Conservation (phyloP, 768 basidiomycete genomes). For the Lactarius akahatsu region DNA sequence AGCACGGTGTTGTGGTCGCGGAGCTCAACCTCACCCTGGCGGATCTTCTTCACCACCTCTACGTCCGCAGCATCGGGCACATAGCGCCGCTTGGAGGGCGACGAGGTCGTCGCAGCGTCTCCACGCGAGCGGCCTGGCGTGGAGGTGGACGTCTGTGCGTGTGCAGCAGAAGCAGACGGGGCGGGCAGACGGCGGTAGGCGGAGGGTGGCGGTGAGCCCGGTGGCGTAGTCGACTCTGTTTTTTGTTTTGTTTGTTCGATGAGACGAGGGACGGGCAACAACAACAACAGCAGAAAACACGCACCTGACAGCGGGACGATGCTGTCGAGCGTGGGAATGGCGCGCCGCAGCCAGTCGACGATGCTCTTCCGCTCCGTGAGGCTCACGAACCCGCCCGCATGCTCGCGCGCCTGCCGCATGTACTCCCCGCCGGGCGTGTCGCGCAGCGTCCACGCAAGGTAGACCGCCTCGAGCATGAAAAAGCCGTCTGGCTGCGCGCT, state of each 20-base stretch:
- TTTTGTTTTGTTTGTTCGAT: neutral
- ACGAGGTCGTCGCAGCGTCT: constrained; percentile 28
- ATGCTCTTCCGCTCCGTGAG: constrained; percentile 85
- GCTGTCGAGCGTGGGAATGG: constrained; percentile 47
- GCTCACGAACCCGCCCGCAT: constrained; percentile 72
- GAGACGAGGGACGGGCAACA: neutral
- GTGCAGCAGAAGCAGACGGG: constrained; percentile 29
- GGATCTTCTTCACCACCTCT: constrained; percentile 86
- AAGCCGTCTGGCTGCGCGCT: constrained; percentile 49
- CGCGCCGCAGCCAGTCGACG: constrained; percentile 81
- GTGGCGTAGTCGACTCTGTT: constrained; percentile 62
- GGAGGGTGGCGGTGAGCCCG: constrained; percentile 48
- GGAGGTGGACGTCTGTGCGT: constrained; percentile 23
- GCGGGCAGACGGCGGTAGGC: constrained; percentile 16
- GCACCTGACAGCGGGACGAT: constrained; percentile 49
- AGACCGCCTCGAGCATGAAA: constrained; percentile 78
- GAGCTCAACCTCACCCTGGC: constrained; percentile 72
- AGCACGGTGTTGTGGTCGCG: constrained; percentile 81
- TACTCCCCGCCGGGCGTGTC: constrained; percentile 82
- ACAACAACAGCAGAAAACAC: constrained; percentile 31
- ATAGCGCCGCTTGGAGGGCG: constrained; percentile 71
- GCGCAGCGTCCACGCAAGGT: constrained; percentile 77
- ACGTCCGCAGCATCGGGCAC: constrained; percentile 73
- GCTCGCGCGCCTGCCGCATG: constrained; percentile 79
- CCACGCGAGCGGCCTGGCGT: constrained; percentile 28